Conservation (phyloP, 2,329 filamentous ascomycete genomes). For the Coniochaeta pulveracea region DNA sequence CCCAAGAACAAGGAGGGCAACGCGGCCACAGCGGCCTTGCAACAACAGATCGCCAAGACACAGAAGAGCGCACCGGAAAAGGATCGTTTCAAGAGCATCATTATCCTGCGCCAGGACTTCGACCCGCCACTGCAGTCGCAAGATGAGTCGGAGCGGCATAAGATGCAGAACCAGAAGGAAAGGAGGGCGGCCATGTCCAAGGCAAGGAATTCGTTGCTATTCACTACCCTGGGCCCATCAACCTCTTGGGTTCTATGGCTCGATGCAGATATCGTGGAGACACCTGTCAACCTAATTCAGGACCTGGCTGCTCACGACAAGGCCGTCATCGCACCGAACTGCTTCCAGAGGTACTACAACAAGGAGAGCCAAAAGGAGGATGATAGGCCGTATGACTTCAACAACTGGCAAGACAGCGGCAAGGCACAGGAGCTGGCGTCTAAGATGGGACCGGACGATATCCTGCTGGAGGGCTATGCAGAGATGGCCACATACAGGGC, state of each 20-base stretch:
- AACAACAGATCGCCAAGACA: conserved; percentile 74
- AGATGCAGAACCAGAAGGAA: conserved; percentile 78
- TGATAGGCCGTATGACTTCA: conserved; percentile 88
- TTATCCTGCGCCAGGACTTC: conserved; percentile 91
- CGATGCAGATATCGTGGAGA: conserved; percentile 85
- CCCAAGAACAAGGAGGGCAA: conserved; percentile 92
- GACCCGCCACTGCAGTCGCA: conserved; percentile 73
- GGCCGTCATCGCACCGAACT: conserved; percentile 89
- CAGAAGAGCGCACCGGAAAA: conserved; percentile 67
- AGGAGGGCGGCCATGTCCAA: conserved; percentile 85
- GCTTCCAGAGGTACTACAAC: conserved; percentile 79
- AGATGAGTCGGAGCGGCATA: conserved; percentile 80
- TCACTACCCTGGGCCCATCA: conserved; percentile 81
- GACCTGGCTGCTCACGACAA: conserved; percentile 82
- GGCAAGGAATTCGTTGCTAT: conserved; percentile 86
- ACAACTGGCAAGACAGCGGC: conserved; percentile 90
- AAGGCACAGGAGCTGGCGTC: conserved; percentile 63
- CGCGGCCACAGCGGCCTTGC: conserved; percentile 68
- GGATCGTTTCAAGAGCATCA: conserved; percentile 81
- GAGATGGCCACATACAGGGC: conserved; percentile 88
- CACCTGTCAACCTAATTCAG: conserved; percentile 74
- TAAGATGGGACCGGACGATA: conserved; percentile 82
- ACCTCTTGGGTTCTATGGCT: conserved; percentile 98
- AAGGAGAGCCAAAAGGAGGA: conserved; percentile 55
- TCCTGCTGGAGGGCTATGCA: conserved; percentile 83